Percentiles rank a stretch among this genome's conserved stretches.
phyloP scores from a whole-genome alignment of 2,329 filamentous ascomycete genomes.

The Penicillium griseofulvum region DNA sequence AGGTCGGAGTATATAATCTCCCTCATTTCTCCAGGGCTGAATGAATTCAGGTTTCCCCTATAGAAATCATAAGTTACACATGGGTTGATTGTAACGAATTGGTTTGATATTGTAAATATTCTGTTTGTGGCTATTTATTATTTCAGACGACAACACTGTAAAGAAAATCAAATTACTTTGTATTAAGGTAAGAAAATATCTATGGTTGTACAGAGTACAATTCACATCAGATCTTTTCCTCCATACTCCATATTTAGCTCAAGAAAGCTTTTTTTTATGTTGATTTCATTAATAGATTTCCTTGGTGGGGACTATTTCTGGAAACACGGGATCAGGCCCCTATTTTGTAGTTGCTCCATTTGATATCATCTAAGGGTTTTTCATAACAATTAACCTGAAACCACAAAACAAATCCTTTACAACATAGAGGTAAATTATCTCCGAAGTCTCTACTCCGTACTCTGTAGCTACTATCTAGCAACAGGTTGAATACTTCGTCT shows the following conservation, averaged over 20 bases:
- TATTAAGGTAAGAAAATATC: not conserved
- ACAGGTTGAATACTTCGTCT: not conserved
- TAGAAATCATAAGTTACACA: not conserved
- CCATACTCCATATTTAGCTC: not conserved
- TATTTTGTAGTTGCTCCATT: not conserved
- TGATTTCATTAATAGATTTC: not conserved
- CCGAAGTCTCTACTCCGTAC: not conserved
- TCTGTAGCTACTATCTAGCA: not conserved
- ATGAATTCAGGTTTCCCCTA: not conserved
- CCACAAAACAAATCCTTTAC: not conserved
- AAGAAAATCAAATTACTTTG: not conserved
- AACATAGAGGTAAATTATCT: not conserved
- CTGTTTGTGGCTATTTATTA: not conserved
- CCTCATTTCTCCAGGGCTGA: not conserved
- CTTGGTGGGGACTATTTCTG: not conserved
- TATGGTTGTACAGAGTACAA: too few species aligned
- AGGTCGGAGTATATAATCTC: not conserved
- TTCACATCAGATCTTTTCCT: not conserved
- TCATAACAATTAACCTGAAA: conserved; percentile 1
- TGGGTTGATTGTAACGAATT: not conserved
- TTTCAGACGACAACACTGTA: too few species aligned
- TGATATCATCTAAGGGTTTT: not conserved
- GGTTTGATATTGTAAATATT: not conserved
- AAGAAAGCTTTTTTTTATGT: not conserved
- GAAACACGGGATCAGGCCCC: not conserved